Conservation (phyloP, 2,329 filamentous ascomycete species). For the Drechslerella coelobrocha region DNA sequence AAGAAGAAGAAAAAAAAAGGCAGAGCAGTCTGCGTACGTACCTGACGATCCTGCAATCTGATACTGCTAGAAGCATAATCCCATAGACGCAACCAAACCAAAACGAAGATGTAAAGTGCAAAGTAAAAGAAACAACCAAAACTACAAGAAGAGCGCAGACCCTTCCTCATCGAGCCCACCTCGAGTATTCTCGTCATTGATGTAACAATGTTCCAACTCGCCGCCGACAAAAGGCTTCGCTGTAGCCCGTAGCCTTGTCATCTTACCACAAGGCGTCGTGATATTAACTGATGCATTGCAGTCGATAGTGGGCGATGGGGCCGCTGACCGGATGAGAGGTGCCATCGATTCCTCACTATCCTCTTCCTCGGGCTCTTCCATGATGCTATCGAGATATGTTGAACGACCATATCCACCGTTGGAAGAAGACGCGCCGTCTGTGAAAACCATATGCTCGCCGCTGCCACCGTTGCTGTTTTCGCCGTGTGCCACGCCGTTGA, state of each 20-base stretch:
- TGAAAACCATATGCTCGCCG: conserved; percentile 26
- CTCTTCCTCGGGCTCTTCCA: conserved; percentile 47
- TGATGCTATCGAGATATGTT: conserved; percentile 44
- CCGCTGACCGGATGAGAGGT: background rate
- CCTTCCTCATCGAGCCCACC: conserved; percentile 16
- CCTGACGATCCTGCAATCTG: too few relatives aligned
- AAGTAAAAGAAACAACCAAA: background rate
- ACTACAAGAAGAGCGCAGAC: conserved; percentile 38
- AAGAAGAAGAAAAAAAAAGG: too few relatives aligned
- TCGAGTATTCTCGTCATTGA: conserved; percentile 44
- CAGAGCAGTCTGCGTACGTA: too few relatives aligned
- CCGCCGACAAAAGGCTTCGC: conserved; percentile 40
- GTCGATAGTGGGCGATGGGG: background rate
- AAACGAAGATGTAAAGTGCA: background rate
- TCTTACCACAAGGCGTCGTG: conserved; percentile 9
- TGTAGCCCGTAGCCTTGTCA: conserved; percentile 41
- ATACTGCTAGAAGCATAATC: too few relatives aligned
- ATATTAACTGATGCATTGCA: conserved; percentile 11
- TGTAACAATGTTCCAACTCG: conserved; percentile 32
- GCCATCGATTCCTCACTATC: conserved; percentile 11
- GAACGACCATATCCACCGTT: conserved; percentile 31
- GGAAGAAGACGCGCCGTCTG: conserved; percentile 37
- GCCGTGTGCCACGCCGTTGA: conserved; percentile 22
- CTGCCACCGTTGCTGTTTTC: background rate
- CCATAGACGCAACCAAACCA: background rate